Conservation (phyloP, 2,329 filamentous ascomycete genomes). For the Colletotrichum scovillei region DNA sequence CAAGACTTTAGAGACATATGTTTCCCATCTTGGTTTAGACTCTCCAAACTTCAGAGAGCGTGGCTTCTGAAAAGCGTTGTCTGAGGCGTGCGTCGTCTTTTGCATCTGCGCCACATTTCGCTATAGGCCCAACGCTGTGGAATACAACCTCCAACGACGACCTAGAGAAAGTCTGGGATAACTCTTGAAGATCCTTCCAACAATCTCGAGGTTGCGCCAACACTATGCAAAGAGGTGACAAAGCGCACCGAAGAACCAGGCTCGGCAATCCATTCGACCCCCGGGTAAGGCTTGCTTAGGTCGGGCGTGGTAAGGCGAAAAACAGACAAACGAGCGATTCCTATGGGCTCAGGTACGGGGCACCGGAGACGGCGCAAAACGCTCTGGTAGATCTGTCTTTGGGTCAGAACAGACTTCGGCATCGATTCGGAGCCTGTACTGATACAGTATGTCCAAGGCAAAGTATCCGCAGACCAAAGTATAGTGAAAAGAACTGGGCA, state of each 20-base stretch:
- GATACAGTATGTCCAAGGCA: not conserved
- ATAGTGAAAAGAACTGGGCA: not conserved
- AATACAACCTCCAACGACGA: not conserved
- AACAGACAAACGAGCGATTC: not conserved
- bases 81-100: conserved; percentile 17
- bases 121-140: not conserved
- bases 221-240: not conserved
- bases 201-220: not conserved
- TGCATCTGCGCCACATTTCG: conserved; percentile 16
- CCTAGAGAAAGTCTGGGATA: not conserved
- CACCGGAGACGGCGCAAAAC: conserved; percentile 1
- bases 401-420: conserved; percentile 19
- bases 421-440: not conserved
- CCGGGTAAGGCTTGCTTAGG: conserved; percentile 16
- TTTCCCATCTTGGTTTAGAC: conserved; percentile 13
- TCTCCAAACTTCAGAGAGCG: not conserved
- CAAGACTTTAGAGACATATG: not conserved
- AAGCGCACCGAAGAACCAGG: not conserved
- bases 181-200: not conserved
- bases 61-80: not conserved
- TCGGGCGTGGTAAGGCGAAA: conserved; percentile 3
- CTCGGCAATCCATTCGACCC: conserved; percentile 18
- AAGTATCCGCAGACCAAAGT: not conserved
- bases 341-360: conserved; percentile 20
- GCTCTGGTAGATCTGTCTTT: conserved; percentile 16